These are phyloP conservation scores for Diaporthe sp. DNA, from an alignment of 2,329 filamentous ascomycete species.

Conservation along the genomic window DNA sequence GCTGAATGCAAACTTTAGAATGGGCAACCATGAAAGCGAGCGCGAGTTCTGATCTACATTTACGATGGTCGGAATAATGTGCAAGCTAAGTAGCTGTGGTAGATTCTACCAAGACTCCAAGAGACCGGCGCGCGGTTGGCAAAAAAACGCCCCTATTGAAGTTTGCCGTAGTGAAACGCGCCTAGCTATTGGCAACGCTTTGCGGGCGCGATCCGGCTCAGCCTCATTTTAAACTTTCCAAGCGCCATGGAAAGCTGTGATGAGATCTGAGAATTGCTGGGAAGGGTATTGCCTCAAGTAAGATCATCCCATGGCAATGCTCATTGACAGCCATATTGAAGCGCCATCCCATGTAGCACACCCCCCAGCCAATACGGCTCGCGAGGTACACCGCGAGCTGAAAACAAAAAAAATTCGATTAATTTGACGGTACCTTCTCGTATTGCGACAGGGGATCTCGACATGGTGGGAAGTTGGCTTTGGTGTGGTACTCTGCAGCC, in stretches of 20 bases:
- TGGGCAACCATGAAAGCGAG: neutral
- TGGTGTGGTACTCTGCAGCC: neutral
- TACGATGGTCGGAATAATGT: neutral
- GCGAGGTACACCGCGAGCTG: neutral
- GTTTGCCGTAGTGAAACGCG: slow-evolving; percentile 1
- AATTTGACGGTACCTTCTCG: neutral
- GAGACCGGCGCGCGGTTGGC: neutral
- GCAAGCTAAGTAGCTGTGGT: neutral
- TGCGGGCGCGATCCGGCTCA: neutral
- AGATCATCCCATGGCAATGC: neutral
- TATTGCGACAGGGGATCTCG: neutral
- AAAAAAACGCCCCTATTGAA: neutral
- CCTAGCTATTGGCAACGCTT: slow-evolving; percentile 12
- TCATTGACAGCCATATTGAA: neutral
- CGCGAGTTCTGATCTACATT: neutral
- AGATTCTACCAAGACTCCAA: slow-evolving; percentile 11
- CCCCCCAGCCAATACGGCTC: neutral
- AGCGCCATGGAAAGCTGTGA: neutral
- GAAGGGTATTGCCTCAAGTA: too few species aligned
- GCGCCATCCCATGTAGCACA: neutral
- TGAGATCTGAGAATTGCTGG: neutral
- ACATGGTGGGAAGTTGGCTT: neutral
- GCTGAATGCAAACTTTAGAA: too few species aligned
- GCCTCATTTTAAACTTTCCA: neutral
- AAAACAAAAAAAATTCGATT: too few species aligned